These are phyloP conservation scores for Monotropa hypopitys DNA, from an alignment of 179 eudicot species.

Conservation along the genomic window DNA sequence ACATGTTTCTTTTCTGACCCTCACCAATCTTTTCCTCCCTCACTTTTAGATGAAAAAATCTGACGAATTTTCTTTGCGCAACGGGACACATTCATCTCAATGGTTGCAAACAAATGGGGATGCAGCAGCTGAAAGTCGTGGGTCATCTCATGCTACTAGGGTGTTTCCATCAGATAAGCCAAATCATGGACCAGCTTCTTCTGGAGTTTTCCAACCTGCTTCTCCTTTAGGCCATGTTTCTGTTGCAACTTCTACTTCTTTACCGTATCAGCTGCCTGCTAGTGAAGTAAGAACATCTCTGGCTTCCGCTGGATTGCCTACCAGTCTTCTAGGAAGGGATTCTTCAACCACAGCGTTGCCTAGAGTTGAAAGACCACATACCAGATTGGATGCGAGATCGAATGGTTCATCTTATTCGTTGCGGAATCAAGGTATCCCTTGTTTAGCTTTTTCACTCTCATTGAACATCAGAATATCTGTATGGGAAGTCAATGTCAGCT, in stretches of 20 bases:
- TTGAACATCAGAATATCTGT: background rate
- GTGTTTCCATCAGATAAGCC: conserved; percentile 40
- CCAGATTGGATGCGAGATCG: conserved; percentile 45
- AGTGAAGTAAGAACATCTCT: conserved; percentile 38
- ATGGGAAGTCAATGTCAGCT: background rate
- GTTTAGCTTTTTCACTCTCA: conserved; percentile 1
- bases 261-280: conserved; percentile 45
- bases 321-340: conserved; percentile 35
- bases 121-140: conserved; percentile 34
- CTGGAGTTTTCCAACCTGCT: conserved; percentile 40
- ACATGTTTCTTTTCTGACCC: background rate
- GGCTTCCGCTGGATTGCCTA: conserved; percentile 32
- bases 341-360: conserved; percentile 29
- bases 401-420: conserved; percentile 39
- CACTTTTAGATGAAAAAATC: conserved; percentile 62
- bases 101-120: conserved; percentile 30
- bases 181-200: conserved; percentile 25
- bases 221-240: conserved; percentile 34
- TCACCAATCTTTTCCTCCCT: conserved; percentile 2
- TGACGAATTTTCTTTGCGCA: conserved; percentile 38
- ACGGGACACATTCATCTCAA: conserved; percentile 41
- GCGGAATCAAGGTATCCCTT: conserved; percentile 52
- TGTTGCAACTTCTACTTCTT: conserved; percentile 35
- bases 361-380: conserved; percentile 38
- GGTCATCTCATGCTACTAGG: conserved; percentile 23